phyloP scores from a whole-genome alignment of 2,329 filamentous ascomycete genomes.

The Calonectria multiphialidica region DNA sequence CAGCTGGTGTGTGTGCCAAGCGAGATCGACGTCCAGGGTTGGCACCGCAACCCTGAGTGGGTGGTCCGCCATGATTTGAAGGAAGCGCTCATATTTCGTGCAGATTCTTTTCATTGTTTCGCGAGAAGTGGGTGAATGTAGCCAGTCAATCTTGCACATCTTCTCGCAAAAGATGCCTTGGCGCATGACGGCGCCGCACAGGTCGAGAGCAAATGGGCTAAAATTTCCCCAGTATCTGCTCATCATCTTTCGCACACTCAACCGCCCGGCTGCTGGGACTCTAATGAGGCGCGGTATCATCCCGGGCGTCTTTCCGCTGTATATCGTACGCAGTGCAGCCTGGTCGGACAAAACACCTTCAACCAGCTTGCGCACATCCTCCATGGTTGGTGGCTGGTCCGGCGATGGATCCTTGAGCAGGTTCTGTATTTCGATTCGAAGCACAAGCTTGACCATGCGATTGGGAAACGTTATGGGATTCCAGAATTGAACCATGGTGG shows the following conservation, averaged over 20 bases:
- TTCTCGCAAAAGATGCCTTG: constrained; percentile 78
- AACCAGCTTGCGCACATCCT: constrained; percentile 63
- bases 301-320: constrained; percentile 27
- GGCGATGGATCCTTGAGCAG: constrained; percentile 48
- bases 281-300: not conserved
- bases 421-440: constrained; percentile 56
- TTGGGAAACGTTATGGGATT: constrained; percentile 67
- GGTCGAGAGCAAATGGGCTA: constrained; percentile 74
- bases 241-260: constrained; percentile 76
- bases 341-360: constrained; percentile 57
- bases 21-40: constrained; percentile 80
- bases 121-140: constrained; percentile 75
- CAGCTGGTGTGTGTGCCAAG: constrained; percentile 87
- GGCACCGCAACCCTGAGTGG: constrained; percentile 69
- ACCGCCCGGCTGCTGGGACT: constrained; percentile 43
- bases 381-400: constrained; percentile 57
- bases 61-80: constrained; percentile 66
- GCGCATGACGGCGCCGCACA: constrained; percentile 73
- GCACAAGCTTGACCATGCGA: constrained; percentile 61
- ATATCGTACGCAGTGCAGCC: constrained; percentile 25
- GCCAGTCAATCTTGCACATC: constrained; percentile 83
- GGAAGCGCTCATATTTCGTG: constrained; percentile 74
- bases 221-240: constrained; percentile 77
- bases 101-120: constrained; percentile 75
- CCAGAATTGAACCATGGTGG: not conserved